Base-by-base conservation (phyloP, 1,284 basidiomycete species). In the Cerioporus squamosus region DNA sequence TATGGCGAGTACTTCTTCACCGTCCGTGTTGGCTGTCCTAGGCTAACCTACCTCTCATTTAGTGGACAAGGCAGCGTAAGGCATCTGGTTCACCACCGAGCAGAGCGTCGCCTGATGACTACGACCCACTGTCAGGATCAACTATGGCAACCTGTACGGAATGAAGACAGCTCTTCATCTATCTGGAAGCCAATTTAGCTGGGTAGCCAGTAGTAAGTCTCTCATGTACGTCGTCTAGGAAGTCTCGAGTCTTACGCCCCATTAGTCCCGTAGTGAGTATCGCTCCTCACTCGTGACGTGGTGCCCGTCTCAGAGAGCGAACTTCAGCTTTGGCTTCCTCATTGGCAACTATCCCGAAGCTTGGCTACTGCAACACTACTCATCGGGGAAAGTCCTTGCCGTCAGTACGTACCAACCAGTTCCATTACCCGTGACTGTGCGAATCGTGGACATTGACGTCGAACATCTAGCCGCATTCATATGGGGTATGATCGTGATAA, bases 101-200 rank as follows among this genome's bases (percentile, higher is more conserved):
- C 8, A 26, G 26, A 26, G 26, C 26, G 26, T 26, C 8, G 26
- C 3, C 26, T 26, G 26, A 3, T 26, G 26, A 26, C 26, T 26
- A 26, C 7, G 26, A 26, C 26, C 5, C n/a, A 3, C 22, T 5
- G 24, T 18, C 36, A 55, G 65, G 0, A 43, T 66, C 5, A 66
- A 66, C 44, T 66, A 64, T 44, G 65, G 55, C 6, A 66, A 66
- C 31, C 45, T 66, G 42, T 66, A 66, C 29, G 65, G 65, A 3
- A 66, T 66, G 65, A 60, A 61, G 57, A 38, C 44, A 6, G 62
- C 56, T 5, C 51, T 66, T 10, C 51, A 63, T 22, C 51, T 63
- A 2, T 53, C 56, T 14, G 62, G 65, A 2, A 23, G 53, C 38
- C 61, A 64, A 46, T 66, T 63, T 51, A 58, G 53, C 39, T 66